Conservation (phyloP, 352 stramenopile genomes). For the Globisporangium barbulae region DNA sequence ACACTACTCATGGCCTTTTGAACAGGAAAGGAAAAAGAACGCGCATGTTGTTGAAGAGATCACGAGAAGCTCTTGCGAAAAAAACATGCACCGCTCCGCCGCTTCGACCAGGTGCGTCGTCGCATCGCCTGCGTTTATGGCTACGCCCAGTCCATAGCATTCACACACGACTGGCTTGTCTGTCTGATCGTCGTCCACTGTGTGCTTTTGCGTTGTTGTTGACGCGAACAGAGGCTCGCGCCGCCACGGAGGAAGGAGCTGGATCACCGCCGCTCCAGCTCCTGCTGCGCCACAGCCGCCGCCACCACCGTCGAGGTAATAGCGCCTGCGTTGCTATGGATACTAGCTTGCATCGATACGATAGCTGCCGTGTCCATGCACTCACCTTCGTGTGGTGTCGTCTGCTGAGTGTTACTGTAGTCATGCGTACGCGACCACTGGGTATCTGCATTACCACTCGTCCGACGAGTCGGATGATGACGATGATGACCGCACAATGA, state of each 20-base stretch:
- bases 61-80: slow-evolving; percentile 5
- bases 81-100: not conserved
- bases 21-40: not conserved
- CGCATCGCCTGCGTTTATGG: not conserved
- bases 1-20: not conserved
- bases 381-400: not conserved
- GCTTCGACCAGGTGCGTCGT: not conserved
- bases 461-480: slow-evolving; percentile 1
- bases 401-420: not conserved
- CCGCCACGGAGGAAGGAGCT: not conserved
- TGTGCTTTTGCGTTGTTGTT: not conserved
- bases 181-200: not conserved
- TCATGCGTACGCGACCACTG: not conserved
- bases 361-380: not conserved
- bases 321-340: not conserved
- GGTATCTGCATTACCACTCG: not conserved
- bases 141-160: not conserved
- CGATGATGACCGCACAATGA: slow-evolving; percentile 1
- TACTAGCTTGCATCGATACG: not conserved
- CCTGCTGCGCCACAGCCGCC: not conserved
- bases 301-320: not conserved
- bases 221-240: not conserved
- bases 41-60: not conserved
- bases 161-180: not conserved
- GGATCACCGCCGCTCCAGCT: not conserved